A percentile compares a stretch with the other conserved stretches of the same genome.
phyloP scores from a whole-genome alignment of 1,284 basidiomycete genomes.

The Cyathus pygmaeus region DNA sequence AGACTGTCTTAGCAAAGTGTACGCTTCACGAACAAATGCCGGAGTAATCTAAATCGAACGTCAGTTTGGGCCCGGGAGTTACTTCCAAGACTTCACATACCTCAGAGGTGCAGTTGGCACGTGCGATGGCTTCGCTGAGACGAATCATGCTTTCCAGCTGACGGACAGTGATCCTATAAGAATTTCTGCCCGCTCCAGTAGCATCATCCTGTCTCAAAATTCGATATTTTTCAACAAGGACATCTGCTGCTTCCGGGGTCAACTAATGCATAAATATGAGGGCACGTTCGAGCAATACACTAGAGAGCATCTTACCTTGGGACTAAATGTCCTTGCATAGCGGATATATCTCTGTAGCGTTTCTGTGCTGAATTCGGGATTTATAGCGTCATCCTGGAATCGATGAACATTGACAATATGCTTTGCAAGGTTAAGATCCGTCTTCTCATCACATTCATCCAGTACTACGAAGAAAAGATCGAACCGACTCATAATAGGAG shows the following conservation, averaged over 20 bases:
- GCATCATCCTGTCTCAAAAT: constrained; percentile 93
- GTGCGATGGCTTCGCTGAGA: constrained; percentile 94
- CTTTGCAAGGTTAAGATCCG: constrained; percentile 92
- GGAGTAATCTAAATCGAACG: constrained; percentile 78
- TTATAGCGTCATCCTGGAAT: constrained; percentile 93
- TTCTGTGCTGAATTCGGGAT: constrained; percentile 97
- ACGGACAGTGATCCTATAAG: constrained; percentile 95
- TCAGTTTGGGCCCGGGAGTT: background rate
- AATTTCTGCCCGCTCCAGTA: constrained; percentile 87
- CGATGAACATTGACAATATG: constrained; percentile 99
- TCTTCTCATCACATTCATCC: constrained; percentile 95
- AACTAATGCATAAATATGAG: constrained; percentile 61
- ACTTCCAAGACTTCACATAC: constrained; percentile 49
- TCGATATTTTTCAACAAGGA: constrained; percentile 97
- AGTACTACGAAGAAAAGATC: constrained; percentile 99
- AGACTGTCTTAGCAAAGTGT: constrained; percentile 91
- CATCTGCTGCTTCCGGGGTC: constrained; percentile 90
- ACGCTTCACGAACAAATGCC: constrained; percentile 95
- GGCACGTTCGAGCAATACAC: background rate
- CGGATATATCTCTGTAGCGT: constrained; percentile 96
- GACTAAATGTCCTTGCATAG: constrained; percentile 96
- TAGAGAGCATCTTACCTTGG: constrained; percentile 73
- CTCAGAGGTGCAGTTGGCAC: constrained; percentile 94
- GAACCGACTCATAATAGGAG: constrained; percentile 99
- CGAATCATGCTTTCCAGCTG: constrained; percentile 98